phyloP scores from a whole-genome alignment of 2,329 filamentous ascomycete genomes.

The Thyridium curvatum region DNA sequence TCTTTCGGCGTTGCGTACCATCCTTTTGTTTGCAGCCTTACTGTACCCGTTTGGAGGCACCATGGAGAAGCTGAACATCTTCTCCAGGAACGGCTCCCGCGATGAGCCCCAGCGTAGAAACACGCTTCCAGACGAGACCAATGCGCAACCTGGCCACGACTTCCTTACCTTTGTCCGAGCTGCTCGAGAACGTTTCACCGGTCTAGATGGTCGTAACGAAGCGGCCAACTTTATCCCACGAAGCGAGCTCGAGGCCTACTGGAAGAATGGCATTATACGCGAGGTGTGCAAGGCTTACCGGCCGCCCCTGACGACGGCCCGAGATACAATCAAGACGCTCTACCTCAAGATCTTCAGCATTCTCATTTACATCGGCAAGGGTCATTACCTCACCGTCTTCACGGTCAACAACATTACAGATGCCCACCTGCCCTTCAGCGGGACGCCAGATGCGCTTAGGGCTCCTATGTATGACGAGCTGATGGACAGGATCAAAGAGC shows the following conservation, averaged over 20 bases:
- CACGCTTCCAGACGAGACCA: background rate
- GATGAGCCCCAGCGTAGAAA: too few species aligned
- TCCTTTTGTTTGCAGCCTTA: too few species aligned
- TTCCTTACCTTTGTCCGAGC: slow-evolving; percentile 1
- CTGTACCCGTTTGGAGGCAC: too few species aligned
- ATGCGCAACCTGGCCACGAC: slow-evolving; percentile 2
- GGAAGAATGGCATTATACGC: slow-evolving; percentile 1
- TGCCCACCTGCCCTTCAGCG: slow-evolving; percentile 3
- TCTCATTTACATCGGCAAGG: slow-evolving; percentile 6
- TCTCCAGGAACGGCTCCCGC: too few species aligned
- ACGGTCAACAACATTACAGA: slow-evolving; percentile 6
- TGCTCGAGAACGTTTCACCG: background rate
- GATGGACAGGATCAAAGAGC: background rate
- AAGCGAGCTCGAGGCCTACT: slow-evolving; percentile 5
- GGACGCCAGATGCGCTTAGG: slow-evolving; percentile 1
- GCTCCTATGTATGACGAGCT: slow-evolving; percentile 3
- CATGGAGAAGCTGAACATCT: too few species aligned
- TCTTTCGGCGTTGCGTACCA: too few species aligned
- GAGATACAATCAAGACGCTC: slow-evolving; percentile 3
- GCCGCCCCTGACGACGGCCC: slow-evolving; percentile 2
- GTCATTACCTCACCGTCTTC: slow-evolving; percentile 4
- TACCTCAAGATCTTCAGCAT: slow-evolving; percentile 10
- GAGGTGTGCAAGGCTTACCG: slow-evolving; percentile 1
- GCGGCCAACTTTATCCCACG: slow-evolving; percentile 4
- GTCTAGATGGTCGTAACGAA: slow-evolving; percentile 3